Conservation (phyloP, 2,329 filamentous ascomycete genomes). For the Aureobasidium musti region DNA sequence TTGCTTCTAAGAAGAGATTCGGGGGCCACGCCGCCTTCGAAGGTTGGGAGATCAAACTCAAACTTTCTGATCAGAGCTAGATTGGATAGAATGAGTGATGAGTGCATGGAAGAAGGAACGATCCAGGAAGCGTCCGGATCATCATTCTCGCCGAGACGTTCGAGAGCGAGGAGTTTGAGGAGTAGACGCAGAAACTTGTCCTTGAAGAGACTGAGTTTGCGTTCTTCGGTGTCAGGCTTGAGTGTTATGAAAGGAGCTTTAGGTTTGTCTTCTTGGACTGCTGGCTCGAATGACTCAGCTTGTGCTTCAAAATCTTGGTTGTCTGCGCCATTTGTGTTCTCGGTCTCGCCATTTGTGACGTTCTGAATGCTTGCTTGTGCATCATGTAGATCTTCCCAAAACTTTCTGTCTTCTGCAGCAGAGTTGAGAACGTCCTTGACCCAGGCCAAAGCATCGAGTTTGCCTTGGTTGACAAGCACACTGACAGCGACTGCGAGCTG, state of each 20-base stretch:
- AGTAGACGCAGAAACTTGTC: constrained; percentile 85
- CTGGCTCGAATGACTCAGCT: neutral
- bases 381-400: constrained; percentile 73
- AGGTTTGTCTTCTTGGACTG: constrained; percentile 37
- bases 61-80: constrained; percentile 74
- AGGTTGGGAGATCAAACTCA: constrained; percentile 74
- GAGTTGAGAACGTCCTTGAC: constrained; percentile 69
- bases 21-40: constrained; percentile 73
- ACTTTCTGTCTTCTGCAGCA: constrained; percentile 70
- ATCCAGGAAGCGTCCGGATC: constrained; percentile 76
- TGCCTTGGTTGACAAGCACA: constrained; percentile 75
- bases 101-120: constrained; percentile 66
- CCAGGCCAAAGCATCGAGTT: constrained; percentile 77
- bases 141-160: constrained; percentile 66
- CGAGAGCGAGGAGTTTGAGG: constrained; percentile 72
- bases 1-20: constrained; percentile 79
- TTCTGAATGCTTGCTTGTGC: constrained; percentile 51
- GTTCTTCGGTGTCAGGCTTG: constrained; percentile 64
- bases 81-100: constrained; percentile 66
- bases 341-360: constrained; percentile 34
- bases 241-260: constrained; percentile 58
- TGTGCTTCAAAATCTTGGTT: constrained; percentile 9
- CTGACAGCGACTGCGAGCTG: constrained; percentile 74
- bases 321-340: neutral
- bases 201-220: constrained; percentile 77